Evolutionary conservation across 2,329 filamentous ascomycete species (phyloP), one percentile per base, ranked within the genome.

Genomic region (Hymenoscyphus occultus): DNA sequence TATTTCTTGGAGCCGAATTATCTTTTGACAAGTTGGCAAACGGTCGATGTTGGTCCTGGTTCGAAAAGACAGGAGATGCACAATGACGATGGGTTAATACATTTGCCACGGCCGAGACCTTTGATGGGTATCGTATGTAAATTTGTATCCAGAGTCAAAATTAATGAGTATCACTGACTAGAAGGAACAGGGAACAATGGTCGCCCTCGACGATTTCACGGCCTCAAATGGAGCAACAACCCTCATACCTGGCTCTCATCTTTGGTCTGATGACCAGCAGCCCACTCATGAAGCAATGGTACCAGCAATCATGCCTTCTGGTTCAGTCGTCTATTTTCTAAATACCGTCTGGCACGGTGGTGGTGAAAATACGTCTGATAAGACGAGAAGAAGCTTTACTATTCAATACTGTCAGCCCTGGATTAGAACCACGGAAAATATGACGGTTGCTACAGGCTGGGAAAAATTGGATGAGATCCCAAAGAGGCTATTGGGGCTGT

Each of bases 1-100:
- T 79, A 77, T 64, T 79, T 79, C 63, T 67, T 79, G 59, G 76
- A 78, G 64, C 70, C 71, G 6, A 74, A 77, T 31, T 78, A 77
- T 64, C 67, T 76, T 16, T 61, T 79, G 39, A 75, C 71, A 4
- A 76, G 76, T 56, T 75, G 75, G 48, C 77, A 78, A 68, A 77
- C 77, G 6, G 78, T 79, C 51, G 70, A 72, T 60, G 78, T 79
- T 67, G 75, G 75, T 57, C 76, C 77, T 0, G 77, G 77, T 3
- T 74, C 73, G 60, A 72, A 71, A 45, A 67, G 72, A 16, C 78
- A 79, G 67, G 65, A 68, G 19, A 72, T 78, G 54, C 77, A 78
- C 69, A 77, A 76, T 32, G 77, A 75, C 70, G 74, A 75, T 69
- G 73, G 71, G 4, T 67, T 75, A 59, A 71, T 74, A 60, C 32